Conservation (phyloP, 345 rosid species). For the Ceriops decandra region DNA sequence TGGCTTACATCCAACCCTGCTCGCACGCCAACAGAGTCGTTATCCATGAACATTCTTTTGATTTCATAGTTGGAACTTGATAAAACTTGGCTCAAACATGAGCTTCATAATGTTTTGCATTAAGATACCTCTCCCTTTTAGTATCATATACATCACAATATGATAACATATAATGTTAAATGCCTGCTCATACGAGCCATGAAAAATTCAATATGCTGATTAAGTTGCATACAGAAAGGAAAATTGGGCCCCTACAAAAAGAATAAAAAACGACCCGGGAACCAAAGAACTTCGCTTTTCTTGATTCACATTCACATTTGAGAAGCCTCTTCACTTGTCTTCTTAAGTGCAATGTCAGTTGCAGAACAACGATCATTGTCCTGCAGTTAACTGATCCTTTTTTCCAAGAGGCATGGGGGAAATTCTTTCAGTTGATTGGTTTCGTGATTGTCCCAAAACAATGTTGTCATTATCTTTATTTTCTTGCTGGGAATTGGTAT, state of each 20-base stretch:
- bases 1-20: no score
- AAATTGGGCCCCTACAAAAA: not conserved
- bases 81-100: no score
- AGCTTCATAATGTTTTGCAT: no score
- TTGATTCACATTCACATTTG: slow-evolving; percentile 16
- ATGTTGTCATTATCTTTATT: slow-evolving; percentile 12
- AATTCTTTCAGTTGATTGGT: slow-evolving; percentile 32
- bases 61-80: no score
- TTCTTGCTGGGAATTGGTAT: slow-evolving; percentile 19
- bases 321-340: slow-evolving; percentile 1
- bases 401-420: slow-evolving; percentile 38
- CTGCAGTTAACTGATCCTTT: slow-evolving; percentile 30
- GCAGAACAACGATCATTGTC: slow-evolving; percentile 6
- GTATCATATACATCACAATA: no score
- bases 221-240: not conserved
- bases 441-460: slow-evolving; percentile 23
- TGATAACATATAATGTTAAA: no score
- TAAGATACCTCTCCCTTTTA: no score
- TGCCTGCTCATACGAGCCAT: no score
- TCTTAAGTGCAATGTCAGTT: not conserved
- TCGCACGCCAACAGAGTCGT: no score
- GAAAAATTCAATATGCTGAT: no score
- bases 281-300: not conserved
- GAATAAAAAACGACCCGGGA: not conserved
- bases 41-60: no score